These are phyloP conservation scores for Metarhizium anisopliae DNA, from an alignment of 2,329 filamentous ascomycete genomes.

Conservation along the genomic window DNA sequence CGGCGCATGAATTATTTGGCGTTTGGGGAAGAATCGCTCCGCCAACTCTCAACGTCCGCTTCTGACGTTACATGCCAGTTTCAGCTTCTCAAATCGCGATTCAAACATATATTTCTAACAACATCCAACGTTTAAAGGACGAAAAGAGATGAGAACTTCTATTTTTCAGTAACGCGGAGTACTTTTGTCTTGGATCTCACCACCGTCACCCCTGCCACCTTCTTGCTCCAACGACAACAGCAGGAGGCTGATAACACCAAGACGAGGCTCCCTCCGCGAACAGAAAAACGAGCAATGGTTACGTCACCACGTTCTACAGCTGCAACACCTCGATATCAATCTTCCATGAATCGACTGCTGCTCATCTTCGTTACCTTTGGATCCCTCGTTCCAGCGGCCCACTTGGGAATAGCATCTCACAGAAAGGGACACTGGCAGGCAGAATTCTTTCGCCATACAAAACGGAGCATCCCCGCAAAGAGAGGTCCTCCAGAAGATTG, in stretches of 20 bases:
- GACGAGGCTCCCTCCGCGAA: neutral
- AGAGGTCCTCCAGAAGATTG: slow-evolving; percentile 22
- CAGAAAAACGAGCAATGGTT: neutral
- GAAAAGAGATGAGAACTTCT: neutral
- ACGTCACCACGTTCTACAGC: neutral
- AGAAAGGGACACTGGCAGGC: slow-evolving; percentile 16
- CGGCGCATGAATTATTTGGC: neutral
- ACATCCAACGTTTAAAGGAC: neutral
- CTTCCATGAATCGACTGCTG: slow-evolving; percentile 14
- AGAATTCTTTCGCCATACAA: slow-evolving; percentile 17
- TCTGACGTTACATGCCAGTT: neutral
- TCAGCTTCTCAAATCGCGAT: neutral
- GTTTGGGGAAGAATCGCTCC: neutral
- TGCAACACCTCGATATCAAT: neutral
- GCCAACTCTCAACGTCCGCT: neutral
- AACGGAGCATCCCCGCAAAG: slow-evolving; percentile 15
- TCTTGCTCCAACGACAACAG: neutral
- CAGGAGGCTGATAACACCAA: neutral
- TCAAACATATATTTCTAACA: neutral
- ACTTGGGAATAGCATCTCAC: slow-evolving; percentile 9
- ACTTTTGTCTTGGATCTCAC: neutral
- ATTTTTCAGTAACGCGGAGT: neutral
- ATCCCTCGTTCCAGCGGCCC: slow-evolving; percentile 10
- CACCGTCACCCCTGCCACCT: neutral
- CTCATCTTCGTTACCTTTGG: slow-evolving; percentile 13